Percentiles rank a stretch among this genome's conserved stretches.
phyloP scores from a whole-genome alignment of 2,329 filamentous ascomycete species.

The Trichoderma breve region DNA sequence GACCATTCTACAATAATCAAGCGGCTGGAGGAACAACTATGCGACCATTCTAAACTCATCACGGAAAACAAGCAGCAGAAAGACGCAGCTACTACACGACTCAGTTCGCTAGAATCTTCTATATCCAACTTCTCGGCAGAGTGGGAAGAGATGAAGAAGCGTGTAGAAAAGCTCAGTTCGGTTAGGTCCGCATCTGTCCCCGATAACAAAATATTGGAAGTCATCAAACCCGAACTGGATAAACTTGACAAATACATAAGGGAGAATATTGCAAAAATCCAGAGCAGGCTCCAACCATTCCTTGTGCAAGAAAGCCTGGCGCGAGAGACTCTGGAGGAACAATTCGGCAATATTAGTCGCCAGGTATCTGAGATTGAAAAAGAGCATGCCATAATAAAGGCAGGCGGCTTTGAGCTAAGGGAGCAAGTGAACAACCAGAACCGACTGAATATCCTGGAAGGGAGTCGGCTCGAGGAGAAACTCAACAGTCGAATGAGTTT shows the following conservation, averaged over 20 bases:
- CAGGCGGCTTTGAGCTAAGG: not conserved
- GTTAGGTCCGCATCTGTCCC: not conserved
- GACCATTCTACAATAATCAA: not conserved
- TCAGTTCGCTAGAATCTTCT: not conserved
- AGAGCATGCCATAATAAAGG: slow-evolving; percentile 9
- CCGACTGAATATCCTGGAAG: slow-evolving; percentile 22
- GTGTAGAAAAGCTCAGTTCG: not conserved
- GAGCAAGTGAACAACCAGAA: slow-evolving; percentile 28
- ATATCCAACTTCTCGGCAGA: not conserved
- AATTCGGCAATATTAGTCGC: slow-evolving; percentile 15
- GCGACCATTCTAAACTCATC: not conserved
- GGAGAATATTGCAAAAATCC: not conserved
- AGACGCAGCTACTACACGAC: not conserved
- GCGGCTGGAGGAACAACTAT: not conserved
- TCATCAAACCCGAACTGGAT: not conserved
- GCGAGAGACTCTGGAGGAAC: slow-evolving; percentile 19
- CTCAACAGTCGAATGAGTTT: not conserved
- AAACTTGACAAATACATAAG: not conserved
- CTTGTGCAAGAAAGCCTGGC: slow-evolving; percentile 25
- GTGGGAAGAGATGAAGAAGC: not conserved
- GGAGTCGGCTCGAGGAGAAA: slow-evolving; percentile 32
- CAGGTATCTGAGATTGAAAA: slow-evolving; percentile 4
- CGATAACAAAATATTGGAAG: not conserved
- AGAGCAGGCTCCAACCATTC: slow-evolving; percentile 20
- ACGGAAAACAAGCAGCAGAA: not conserved